Evolutionary conservation across 371 early-diverging fungal genomes (phyloP), one percentile per base, ranked within the genome.

Genomic region (Syncephalis plumigaleata): DNA sequence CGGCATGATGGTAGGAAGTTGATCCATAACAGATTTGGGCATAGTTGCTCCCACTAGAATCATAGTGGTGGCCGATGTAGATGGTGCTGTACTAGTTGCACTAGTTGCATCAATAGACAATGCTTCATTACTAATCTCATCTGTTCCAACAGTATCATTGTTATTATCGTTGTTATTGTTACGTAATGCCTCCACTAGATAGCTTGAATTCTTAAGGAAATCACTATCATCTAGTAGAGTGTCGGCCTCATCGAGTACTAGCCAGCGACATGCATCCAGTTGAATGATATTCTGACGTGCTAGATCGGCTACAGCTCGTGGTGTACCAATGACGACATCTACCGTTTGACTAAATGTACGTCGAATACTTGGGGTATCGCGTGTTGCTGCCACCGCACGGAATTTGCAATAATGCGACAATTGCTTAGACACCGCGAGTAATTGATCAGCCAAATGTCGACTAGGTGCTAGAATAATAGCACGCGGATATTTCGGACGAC

Each of bases 381-480:
- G 60, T 8, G 73, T 73, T 4, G 82, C 42, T 3, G 66, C 80
- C 16, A 84, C 52, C 0, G 80, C 63, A 36, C 90, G 73, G 40
- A 83, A 68, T 54, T 84, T 87, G 44, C 67, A 68, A 9, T 55
- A 20, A 60, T 88, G 91, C 3, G 79, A 64, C 17, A 88, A 50
- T 1, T 67, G 57, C 54, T 82, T 87, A 49, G 72, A 59, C 13
- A 71, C 71, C 9, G 57, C 53, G 1, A 75, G 63, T 9, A 94
- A 84, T 55, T 98, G 98, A 8, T 67, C 61, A 1, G 90, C 88
- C 36, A 98, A 66, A 52, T 98, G 93, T 39, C 91, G 82, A 27
- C 94, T 89, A 3, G 99, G 99, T 11, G 90, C 84, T n/a, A 98
- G 60, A n/a, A 99, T 66, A 47, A 99, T 57, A 7, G 90, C 87